Conservation (phyloP, 352 stramenopile species). For the Halophytophthora polymorphica region DNA sequence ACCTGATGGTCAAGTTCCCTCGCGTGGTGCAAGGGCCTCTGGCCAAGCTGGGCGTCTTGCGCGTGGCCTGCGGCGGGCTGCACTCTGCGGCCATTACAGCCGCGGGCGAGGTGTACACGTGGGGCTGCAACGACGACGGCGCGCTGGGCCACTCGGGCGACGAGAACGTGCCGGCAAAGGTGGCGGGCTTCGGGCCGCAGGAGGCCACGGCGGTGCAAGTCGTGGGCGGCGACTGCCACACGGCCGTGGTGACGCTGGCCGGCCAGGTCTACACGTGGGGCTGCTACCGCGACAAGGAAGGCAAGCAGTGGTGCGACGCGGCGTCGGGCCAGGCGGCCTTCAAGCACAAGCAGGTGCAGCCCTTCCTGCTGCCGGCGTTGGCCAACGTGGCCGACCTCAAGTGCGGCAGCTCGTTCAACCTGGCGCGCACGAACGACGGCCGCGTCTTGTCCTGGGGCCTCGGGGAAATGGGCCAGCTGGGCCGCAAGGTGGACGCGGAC, state of each 20-base stretch:
- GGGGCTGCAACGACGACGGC: slow-evolving; percentile 92
- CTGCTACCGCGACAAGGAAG: slow-evolving; percentile 96
- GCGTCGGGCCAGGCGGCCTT: slow-evolving; percentile 61
- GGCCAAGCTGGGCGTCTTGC: slow-evolving; percentile 40
- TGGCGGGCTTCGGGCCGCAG: slow-evolving; percentile 55
- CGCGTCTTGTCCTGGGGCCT: slow-evolving; percentile 91
- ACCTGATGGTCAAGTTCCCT: slow-evolving; percentile 80
- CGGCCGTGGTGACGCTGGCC: slow-evolving; percentile 78
- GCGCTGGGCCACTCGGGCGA: slow-evolving; percentile 84
- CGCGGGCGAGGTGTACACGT: slow-evolving; percentile 91
- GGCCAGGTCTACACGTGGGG: slow-evolving; percentile 95
- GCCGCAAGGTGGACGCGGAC: slow-evolving; percentile 49
- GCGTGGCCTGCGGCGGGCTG: slow-evolving; percentile 89
- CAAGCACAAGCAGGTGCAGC: slow-evolving; percentile 72
- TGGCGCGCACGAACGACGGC: slow-evolving; percentile 83
- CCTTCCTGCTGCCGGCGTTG: slow-evolving; percentile 59
- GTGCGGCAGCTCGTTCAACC: slow-evolving; percentile 84
- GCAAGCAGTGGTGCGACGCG: slow-evolving; percentile 89
- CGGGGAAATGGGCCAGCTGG: slow-evolving; percentile 87
- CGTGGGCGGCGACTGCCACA: slow-evolving; percentile 94
- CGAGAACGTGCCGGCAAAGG: slow-evolving; percentile 68
- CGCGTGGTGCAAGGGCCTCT: slow-evolving; percentile 41
- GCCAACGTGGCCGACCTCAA: slow-evolving; percentile 72
- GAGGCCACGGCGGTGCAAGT: slow-evolving; percentile 55
- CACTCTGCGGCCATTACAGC: slow-evolving; percentile 88